Evolutionary conservation across 148 eudicot species (phyloP).

Genomic region (Vaccinium macrocarpon): DNA sequence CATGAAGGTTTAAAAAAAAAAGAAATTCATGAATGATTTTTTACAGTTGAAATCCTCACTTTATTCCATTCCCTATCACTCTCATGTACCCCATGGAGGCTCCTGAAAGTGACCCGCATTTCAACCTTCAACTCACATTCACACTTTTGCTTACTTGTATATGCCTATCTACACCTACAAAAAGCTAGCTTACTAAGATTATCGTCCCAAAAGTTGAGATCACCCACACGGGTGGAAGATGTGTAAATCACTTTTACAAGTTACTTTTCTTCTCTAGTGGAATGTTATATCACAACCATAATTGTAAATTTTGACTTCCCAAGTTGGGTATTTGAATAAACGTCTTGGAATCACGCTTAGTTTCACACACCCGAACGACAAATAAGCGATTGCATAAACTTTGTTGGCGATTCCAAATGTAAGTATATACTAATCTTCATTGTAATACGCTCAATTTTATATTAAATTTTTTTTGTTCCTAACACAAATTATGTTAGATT

Average conservation of each 20-base stretch:
- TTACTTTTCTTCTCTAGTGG: background rate
- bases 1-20: background rate
- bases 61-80: background rate
- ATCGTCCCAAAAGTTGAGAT: background rate
- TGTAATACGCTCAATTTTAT: background rate
- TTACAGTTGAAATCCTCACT: background rate
- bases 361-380: background rate
- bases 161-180: background rate
- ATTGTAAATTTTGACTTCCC: background rate
- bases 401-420: background rate
- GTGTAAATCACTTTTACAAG: background rate
- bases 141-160: background rate
- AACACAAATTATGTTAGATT: background rate
- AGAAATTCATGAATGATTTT: background rate
- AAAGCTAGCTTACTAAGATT: background rate
- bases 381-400: too few relatives aligned
- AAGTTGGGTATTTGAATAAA: background rate
- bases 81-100: background rate
- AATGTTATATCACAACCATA: background rate
- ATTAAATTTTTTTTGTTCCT: background rate
- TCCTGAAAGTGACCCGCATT: background rate
- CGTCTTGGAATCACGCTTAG: background rate
- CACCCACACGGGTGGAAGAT: background rate
- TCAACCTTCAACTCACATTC: background rate
- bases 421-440: background rate